Base-by-base conservation (phyloP, 2,329 filamentous ascomycete species). In the Colletotrichum sp. region DNA sequence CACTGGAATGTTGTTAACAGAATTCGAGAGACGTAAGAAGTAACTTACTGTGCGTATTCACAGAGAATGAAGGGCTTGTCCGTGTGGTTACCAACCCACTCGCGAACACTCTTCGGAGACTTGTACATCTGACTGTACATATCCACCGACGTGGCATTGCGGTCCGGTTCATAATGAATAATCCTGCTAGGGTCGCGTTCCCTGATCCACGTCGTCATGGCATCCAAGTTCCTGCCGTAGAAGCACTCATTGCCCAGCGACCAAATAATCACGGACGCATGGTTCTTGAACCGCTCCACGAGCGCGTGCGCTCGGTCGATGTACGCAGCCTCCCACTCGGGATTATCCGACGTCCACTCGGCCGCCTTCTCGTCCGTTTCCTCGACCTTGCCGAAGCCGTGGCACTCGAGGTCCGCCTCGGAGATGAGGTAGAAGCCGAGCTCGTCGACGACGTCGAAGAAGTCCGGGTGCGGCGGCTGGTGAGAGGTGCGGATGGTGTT, bases 211-310 rank as follows among this genome's bases (percentile, higher is more conserved):
- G 91, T 85, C 72, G 92, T 92, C 93, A 95, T 95, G 4, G 90
- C 90, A 60, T 87, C 88, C 72, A 93, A 91, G 74, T 95, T 95
- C 5, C 85, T 84, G 0, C 93, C 93, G 72, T 94, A 94, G 79
- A 93, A 95, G 0, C 93, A 88, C 80, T 95, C 93, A 75, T 95
- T 95, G 0, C 93, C 93, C 0, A 95, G 86, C 28, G 91, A 93
- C 93, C 93, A 95, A 58, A 94, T 90, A 66, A 95, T 90, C 4
- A 95, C 86, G 4, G 88, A 93, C 0, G 93, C 85, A 77, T 94
- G 91, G 68, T 94, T 88, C 78, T 86, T 87, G 77, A 87, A 86
- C 8, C 93, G 87, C 78, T 90, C 87, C 0, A 95, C 91, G 74
- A 95, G 85, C 73, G 94, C 91, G 36, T 87, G 84, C 4, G 91